Conservation (phyloP, 768 basidiomycete genomes). For the Filobasidium floriforme region DNA sequence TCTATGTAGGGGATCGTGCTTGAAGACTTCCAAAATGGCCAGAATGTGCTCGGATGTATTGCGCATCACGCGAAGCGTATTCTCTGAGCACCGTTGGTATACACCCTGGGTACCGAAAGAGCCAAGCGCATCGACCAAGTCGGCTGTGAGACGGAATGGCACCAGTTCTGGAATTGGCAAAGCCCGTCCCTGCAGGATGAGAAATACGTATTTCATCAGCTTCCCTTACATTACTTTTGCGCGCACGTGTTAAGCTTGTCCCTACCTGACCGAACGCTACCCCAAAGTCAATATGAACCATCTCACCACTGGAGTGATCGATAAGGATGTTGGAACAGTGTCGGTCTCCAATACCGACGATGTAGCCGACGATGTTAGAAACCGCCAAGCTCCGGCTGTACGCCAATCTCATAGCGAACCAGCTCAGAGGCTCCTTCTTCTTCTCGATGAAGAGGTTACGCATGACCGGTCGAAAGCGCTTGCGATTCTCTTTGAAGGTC, state of each 20-base stretch:
- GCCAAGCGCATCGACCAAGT: constrained; percentile 83
- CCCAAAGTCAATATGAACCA: constrained; percentile 95
- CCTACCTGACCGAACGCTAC: constrained; percentile 90
- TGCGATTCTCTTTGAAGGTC: constrained; percentile 46
- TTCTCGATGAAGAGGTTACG: constrained; percentile 88
- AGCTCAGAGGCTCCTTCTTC: constrained; percentile 87
- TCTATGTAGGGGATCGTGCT: constrained; percentile 93
- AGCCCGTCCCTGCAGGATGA: constrained; percentile 57
- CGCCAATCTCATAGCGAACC: constrained; percentile 75
- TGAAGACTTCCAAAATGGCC: constrained; percentile 92
- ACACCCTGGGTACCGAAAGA: constrained; percentile 89
- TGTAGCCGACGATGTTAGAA: constrained; percentile 97
- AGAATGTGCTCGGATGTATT: constrained; percentile 87
- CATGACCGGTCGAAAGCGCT: constrained; percentile 71
- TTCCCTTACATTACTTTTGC: not conserved
- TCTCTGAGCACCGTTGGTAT: constrained; percentile 83
- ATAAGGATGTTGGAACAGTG: constrained; percentile 95
- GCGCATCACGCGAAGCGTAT: constrained; percentile 75
- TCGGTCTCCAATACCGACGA: constrained; percentile 94
- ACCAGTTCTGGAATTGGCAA: constrained; percentile 85
- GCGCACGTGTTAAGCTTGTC: not conserved
- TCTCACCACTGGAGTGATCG: constrained; percentile 76
- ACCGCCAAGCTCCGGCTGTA: constrained; percentile 88
- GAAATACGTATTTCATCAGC: not conserved
- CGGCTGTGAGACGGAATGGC: constrained; percentile 90